A percentile compares a stretch with the other conserved stretches of the same genome.
These are phyloP conservation scores for Calamus simplicifolius DNA, from an alignment of 176 grass and related monocot genomes.

Conservation along the genomic window DNA sequence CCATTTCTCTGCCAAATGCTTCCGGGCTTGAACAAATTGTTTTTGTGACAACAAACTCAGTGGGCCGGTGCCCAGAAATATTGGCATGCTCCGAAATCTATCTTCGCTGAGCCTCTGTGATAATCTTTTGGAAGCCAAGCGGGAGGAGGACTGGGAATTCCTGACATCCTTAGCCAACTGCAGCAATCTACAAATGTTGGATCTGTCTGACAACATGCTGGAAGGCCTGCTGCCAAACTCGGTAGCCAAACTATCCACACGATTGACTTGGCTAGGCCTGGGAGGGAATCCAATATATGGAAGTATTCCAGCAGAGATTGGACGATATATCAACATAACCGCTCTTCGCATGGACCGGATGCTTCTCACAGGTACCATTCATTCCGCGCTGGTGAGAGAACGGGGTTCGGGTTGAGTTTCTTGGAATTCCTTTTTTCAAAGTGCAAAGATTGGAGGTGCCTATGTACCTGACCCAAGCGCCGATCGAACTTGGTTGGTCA, in stretches of 20 bases:
- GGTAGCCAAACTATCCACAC: slow-evolving; percentile 27
- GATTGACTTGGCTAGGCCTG: slow-evolving; percentile 10
- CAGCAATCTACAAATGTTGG: slow-evolving; percentile 12
- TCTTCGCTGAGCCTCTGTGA: slow-evolving; percentile 13
- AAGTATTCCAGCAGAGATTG: slow-evolving; percentile 24
- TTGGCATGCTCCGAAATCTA: slow-evolving; percentile 15
- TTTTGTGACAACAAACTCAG: not conserved
- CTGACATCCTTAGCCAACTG: slow-evolving; percentile 28
- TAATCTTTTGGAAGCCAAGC: slow-evolving; percentile 28
- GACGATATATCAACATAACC: no score
- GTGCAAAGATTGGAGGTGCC: no score
- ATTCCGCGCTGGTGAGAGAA: no score
- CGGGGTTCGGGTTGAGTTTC: no score
- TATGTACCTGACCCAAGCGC: no score
- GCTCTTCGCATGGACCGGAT: no score
- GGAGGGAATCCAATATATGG: slow-evolving; percentile 25
- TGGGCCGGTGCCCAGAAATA: not conserved
- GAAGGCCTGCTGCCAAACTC: slow-evolving; percentile 25
- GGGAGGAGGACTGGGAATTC: slow-evolving; percentile 24
- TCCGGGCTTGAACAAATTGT: not conserved
- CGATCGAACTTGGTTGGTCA: no score
- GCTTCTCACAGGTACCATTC: no score
- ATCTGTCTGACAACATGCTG: slow-evolving; percentile 23
- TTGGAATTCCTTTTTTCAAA: no score
- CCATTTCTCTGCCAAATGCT: slow-evolving; percentile 1